A percentile compares a stretch with the other conserved stretches of the same genome.
Conservation (phyloP, 306 rosid species). For the Coriaria nepalensis region DNA sequence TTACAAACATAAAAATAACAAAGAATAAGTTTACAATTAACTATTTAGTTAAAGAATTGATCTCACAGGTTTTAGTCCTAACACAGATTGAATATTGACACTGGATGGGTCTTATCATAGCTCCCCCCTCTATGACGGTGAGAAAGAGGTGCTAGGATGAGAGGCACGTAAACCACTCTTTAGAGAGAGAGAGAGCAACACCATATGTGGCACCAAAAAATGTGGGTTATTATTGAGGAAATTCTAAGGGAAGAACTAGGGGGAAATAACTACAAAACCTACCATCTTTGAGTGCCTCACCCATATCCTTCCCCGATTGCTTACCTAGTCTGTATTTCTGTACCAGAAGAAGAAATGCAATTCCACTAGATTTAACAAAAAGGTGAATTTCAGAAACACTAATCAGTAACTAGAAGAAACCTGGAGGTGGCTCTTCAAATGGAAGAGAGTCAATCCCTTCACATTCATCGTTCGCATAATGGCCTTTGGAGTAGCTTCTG, state of each 20-base stretch:
- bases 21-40: background rate
- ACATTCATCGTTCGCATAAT: constrained; percentile 99
- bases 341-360: constrained; percentile 19
- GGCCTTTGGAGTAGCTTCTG: constrained; percentile 99
- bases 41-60: too few relatives aligned
- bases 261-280: constrained; percentile 18
- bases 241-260: constrained; percentile 16
- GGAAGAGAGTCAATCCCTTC: constrained; percentile 94
- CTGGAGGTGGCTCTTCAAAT: constrained; percentile 98
- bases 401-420: constrained; percentile 23
- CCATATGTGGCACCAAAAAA: background rate
- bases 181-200: background rate
- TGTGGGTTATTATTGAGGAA: constrained; percentile 11
- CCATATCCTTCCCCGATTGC: constrained; percentile 91
- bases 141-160: too few relatives aligned
- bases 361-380: constrained; percentile 6
- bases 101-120: too few relatives aligned
- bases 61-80: too few relatives aligned
- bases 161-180: too few relatives aligned
- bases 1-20: constrained; percentile 4
- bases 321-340: constrained; percentile 97
- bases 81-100: too few relatives aligned
- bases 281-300: constrained; percentile 88
- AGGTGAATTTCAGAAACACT: background rate
- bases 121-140: too few relatives aligned